Conservation (phyloP, 2,329 filamentous ascomycete genomes). For the Ramichloridium luteum region DNA sequence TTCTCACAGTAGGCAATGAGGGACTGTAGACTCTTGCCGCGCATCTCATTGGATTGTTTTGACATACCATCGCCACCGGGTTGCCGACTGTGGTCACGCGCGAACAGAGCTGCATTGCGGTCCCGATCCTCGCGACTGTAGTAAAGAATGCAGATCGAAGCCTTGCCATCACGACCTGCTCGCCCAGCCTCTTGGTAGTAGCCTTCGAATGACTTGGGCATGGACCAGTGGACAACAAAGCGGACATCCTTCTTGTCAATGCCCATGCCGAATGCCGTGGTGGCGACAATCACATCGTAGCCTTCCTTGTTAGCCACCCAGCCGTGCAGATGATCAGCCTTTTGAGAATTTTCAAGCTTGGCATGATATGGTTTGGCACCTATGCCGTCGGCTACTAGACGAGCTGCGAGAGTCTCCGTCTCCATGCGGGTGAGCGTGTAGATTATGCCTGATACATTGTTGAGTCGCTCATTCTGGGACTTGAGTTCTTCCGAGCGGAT, state of each 20-base stretch:
- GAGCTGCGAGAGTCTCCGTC: slow-evolving; percentile 57
- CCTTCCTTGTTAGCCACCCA: slow-evolving; percentile 64
- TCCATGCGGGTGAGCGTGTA: slow-evolving; percentile 66
- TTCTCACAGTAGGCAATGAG: slow-evolving; percentile 75
- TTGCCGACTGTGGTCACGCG: slow-evolving; percentile 29
- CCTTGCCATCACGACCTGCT: slow-evolving; percentile 79
- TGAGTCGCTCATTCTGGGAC: slow-evolving; percentile 37
- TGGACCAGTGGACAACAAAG: slow-evolving; percentile 88
- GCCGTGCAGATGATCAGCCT: slow-evolving; percentile 55
- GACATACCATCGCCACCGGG: slow-evolving; percentile 5
- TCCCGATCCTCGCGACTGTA: slow-evolving; percentile 82
- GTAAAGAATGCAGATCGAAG: slow-evolving; percentile 76
- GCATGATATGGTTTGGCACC: slow-evolving; percentile 64
- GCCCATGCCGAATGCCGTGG: slow-evolving; percentile 94
- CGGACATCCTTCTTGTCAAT: slow-evolving; percentile 93
- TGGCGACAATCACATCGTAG: slow-evolving; percentile 88
- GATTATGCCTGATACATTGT: slow-evolving; percentile 64
- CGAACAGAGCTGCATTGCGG: slow-evolving; percentile 47
- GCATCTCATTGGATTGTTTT: slow-evolving; percentile 27
- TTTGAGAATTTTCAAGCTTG: slow-evolving; percentile 51
- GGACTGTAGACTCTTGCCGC: slow-evolving; percentile 36
- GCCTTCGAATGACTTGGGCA: slow-evolving; percentile 88
- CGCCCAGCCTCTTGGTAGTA: slow-evolving; percentile 94
- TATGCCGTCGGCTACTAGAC: slow-evolving; percentile 55
- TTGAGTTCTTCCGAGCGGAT: slow-evolving; percentile 47